A percentile compares a stretch with the other conserved stretches of the same genome.
Conservation (phyloP, 345 rosid genomes). For the Aegle marmelos region DNA sequence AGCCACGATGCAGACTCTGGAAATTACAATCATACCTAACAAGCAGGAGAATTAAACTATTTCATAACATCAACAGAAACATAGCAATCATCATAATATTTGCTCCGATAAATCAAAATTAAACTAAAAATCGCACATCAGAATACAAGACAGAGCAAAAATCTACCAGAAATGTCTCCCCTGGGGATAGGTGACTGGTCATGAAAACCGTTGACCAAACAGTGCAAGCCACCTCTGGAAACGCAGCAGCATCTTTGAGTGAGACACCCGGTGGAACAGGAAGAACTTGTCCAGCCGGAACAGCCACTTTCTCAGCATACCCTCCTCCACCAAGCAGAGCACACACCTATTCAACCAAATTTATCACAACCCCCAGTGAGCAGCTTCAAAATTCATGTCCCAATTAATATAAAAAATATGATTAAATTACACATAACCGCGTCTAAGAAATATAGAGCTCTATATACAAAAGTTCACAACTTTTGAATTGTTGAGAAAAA, state of each 20-base stretch:
- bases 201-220: slow-evolving; percentile 76
- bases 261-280: slow-evolving; percentile 52
- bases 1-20: not conserved
- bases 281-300: slow-evolving; percentile 62
- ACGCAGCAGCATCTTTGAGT: slow-evolving; percentile 52
- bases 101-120: not conserved
- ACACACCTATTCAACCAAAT: slow-evolving; percentile 38
- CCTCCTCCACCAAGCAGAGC: slow-evolving; percentile 72
- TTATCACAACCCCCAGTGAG: not conserved
- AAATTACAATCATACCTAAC: not conserved
- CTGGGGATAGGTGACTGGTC: slow-evolving; percentile 50
- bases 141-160: not conserved
- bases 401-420: not conserved
- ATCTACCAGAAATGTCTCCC: slow-evolving; percentile 58
- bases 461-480: not conserved
- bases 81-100: not conserved
- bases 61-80: not conserved
- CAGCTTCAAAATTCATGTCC: not conserved
- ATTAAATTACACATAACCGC: not conserved
- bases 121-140: not conserved
- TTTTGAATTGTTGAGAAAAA: not conserved
- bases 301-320: slow-evolving; percentile 67
- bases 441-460: not conserved
- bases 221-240: slow-evolving; percentile 69
- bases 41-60: not conserved